Base-by-base conservation (phyloP, 208 protist species). In the Acanthamoeba lenticulata region DNA sequence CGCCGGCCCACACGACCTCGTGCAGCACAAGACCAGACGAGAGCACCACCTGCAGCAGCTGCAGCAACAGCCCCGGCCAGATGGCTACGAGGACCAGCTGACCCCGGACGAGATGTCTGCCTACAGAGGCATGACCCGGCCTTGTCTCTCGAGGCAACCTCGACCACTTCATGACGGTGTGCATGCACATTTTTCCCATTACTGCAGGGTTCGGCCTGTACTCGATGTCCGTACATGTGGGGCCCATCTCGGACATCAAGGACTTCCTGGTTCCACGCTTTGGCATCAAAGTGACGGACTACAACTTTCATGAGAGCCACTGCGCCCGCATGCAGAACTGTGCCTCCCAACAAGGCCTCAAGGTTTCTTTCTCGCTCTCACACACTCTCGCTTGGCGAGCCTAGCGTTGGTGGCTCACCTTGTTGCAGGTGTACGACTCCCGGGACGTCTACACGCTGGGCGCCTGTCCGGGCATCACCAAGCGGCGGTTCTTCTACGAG, bases 301-400 rank as follows among this genome's bases (percentile, higher is more conserved):
- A 36, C 74, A 83, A 83, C 74, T 83, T 83, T n/a, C 74, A 83
- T n/a, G 74, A 83, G 42, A n/a, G 40, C 13, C 74, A 83, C 42
- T 83, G 74, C 74, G 42, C 19, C 9, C 74, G 74, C 42, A 40
- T 83, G 40, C 38, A 40, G 24, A 34, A 83, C 74, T 83, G 74
- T 40, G 74, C 74, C 38, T 34, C 49, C 19, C 17, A 83, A 34
- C 74, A 83, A 40, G 40, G 40, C 40, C 74, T 83, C 74, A 83
- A 83, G 74, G 74, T 83, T 29, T 72, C 9, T 57, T 24, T 57
- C 45, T 52, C 45, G 15, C 47, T 52, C 47, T 69, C 60, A 69
- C 60, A 15, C 21, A 11, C 19, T 9, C 11, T 55, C 45, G 29
- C 11, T 69, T 13, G 2, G 15, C 15, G 49, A 27, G 49, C 49